Percentiles rank a stretch among this genome's conserved stretches.
Evolutionary conservation across 257 asterid species (phyloP).

Genomic region (Fraxinus excelsior): DNA sequence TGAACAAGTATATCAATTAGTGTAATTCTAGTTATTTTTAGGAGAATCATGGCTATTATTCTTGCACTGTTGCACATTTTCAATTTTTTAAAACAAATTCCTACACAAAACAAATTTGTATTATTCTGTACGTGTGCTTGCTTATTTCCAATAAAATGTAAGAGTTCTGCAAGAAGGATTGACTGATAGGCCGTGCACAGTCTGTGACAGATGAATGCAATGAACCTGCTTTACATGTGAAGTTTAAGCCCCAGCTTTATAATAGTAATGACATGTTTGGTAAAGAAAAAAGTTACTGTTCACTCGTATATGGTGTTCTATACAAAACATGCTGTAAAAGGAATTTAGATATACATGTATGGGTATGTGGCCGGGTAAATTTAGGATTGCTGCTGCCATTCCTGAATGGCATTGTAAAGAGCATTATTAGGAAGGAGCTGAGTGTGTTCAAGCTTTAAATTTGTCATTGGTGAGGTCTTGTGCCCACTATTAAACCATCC

Average conservation of each 20-base stretch:
- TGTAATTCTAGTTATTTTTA: not conserved
- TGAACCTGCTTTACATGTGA: too few relatives aligned
- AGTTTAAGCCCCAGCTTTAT: too few relatives aligned
- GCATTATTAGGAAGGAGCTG: slow-evolving; percentile 87
- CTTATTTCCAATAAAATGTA: too few relatives aligned
- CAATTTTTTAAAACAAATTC: not conserved
- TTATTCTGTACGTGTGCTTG: too few relatives aligned
- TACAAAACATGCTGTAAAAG: not conserved
- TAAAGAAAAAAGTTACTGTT: not conserved
- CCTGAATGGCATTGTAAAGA: slow-evolving; percentile 86
- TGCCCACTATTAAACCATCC: slow-evolving; percentile 95
- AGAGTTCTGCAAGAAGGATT: too few relatives aligned
- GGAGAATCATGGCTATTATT: not conserved
- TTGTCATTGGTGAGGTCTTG: slow-evolving; percentile 92
- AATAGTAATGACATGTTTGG: not conserved
- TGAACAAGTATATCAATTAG: not conserved
- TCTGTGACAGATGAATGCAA: too few relatives aligned
- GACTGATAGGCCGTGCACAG: too few relatives aligned
- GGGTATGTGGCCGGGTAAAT: not conserved
- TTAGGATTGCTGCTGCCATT: slow-evolving; percentile 70
- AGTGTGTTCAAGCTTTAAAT: slow-evolving; percentile 71
- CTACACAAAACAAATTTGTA: too few relatives aligned
- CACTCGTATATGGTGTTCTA: not conserved
- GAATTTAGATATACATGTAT: not conserved
- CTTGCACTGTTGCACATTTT: not conserved